Base-by-base conservation (phyloP, 768 basidiomycete species). In the Boletus coccyginus region DNA sequence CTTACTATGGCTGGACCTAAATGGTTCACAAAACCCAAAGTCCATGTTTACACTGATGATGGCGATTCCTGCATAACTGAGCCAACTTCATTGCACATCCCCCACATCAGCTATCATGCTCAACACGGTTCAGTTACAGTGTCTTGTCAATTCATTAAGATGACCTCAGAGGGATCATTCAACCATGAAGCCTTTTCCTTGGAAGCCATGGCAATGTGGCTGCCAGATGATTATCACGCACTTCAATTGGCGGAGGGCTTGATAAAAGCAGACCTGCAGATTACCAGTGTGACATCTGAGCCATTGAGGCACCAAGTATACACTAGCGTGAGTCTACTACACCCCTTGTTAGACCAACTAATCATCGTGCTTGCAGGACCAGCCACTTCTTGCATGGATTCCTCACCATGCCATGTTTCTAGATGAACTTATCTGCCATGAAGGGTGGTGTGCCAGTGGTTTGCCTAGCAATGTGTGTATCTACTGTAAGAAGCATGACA, bases 381-480 rank as follows among this genome's bases (percentile, higher is more conserved):
- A 0, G 64, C 54, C 2, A 50, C 29, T 67, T 40, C 14, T 57
- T 16, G 32, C 43, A 14, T 57, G 56, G 52, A 21, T 57, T 7
- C 33, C 44, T 0, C 42, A 57, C 0, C 10, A 3, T 5, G 10
- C 38, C 3, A 33, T 24, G n/a, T 66, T 50, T 42, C 43, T 68
- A 2, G 55, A 56, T 1, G 65, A 68, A 40, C 17, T 65, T 6
- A 40, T 66, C 7, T 48, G 57, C 11, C 53, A 52, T 7, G 56
- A 66, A 24, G 63, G 63, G 0, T 47, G 40, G 52, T 1, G n/a
- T n/a, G n/a, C n/a, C n/a, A n/a, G 54, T 45, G 7, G 50, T 36
- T 49, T 4, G 14, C 35, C 21, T n/a, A 14, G 12, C 17, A 3
- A 19, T 13, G 14, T 46, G 14, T 58, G 43, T 14, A 2, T 13